Evolutionary conservation across 495 filamentous ascomycete species (phyloP).

Genomic region (Articulospora tetracladia): DNA sequence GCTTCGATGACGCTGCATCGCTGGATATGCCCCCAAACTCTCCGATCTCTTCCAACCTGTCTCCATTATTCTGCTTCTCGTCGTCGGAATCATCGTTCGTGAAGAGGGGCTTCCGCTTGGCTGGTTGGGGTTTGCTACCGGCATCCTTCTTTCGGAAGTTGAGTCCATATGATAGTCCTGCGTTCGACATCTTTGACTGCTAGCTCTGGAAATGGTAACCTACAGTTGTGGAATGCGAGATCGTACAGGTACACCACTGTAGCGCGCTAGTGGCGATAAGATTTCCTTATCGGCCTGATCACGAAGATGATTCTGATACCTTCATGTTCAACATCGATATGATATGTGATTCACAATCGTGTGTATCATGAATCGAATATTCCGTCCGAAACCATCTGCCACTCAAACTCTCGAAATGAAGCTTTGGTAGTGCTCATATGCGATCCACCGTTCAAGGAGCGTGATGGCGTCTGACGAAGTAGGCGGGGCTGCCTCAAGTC

Average conservation of each 20-base stretch:
- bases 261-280: conserved; percentile 2
- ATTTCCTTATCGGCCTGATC: not conserved
- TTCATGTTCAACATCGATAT: no score
- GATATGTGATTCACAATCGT: no score
- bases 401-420: not conserved
- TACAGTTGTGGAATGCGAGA: no score
- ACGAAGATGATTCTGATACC: not conserved
- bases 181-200: conserved; percentile 29
- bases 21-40: conserved; percentile 21
- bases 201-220: no score
- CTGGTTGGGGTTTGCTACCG: conserved; percentile 25
- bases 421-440: not conserved
- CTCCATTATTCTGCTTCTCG: conserved; percentile 25
- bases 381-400: not conserved
- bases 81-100: conserved; percentile 45
- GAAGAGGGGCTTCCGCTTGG: conserved; percentile 46
- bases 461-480: conserved; percentile 17
- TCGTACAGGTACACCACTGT: no score
- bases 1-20: not conserved
- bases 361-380: not conserved
- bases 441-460: not conserved
- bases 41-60: conserved; percentile 25
- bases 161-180: conserved; percentile 49
- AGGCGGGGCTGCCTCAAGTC: conserved; percentile 1
- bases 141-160: conserved; percentile 50